phyloP scores from a whole-genome alignment of 1,139 yeast species.

The Kodamaea alishanica region DNA sequence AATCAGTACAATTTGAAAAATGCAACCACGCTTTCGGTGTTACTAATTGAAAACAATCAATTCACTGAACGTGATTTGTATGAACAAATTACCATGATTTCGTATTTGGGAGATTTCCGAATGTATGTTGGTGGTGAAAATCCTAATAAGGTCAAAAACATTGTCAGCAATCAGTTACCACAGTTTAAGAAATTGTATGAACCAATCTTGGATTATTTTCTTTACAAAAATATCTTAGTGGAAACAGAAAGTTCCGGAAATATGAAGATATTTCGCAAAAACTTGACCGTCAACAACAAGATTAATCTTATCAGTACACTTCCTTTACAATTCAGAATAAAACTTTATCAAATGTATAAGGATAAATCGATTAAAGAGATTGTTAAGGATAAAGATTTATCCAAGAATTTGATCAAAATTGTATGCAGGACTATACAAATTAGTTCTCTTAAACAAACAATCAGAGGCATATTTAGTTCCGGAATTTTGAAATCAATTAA shows the following conservation, averaged over 20 bases:
- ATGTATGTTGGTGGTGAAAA: conserved; percentile 87
- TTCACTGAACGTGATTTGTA: conserved; percentile 67
- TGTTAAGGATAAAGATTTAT: conserved; percentile 38
- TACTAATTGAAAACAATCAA: conserved; percentile 36
- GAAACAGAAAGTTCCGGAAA: conserved; percentile 15
- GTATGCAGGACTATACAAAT: conserved; percentile 60
- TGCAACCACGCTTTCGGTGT: conserved; percentile 72
- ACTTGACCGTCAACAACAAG: conserved; percentile 18
- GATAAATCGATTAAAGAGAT: conserved; percentile 32
- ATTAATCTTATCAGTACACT: conserved; percentile 37
- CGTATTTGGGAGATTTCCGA: conserved; percentile 89
- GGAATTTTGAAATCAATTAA: conserved; percentile 69
- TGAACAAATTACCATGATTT: conserved; percentile 71
- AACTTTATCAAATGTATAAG: conserved; percentile 40
- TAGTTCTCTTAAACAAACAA: conserved; percentile 71
- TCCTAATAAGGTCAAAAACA: conserved; percentile 82
- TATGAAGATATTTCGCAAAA: conserved; percentile 18
- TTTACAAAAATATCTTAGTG: conserved; percentile 18
- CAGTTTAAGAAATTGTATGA: conserved; percentile 68
- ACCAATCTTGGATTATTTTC: conserved; percentile 47
- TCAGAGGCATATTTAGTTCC: conserved; percentile 84
- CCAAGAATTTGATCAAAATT: conserved; percentile 36
- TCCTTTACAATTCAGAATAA: conserved; percentile 51
- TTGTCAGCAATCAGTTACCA: conserved; percentile 70
- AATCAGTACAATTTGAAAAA: conserved; percentile 75